Evolutionary conservation across 1,139 yeast genomes (phyloP).

Genomic region (Candida tropicalis): DNA sequence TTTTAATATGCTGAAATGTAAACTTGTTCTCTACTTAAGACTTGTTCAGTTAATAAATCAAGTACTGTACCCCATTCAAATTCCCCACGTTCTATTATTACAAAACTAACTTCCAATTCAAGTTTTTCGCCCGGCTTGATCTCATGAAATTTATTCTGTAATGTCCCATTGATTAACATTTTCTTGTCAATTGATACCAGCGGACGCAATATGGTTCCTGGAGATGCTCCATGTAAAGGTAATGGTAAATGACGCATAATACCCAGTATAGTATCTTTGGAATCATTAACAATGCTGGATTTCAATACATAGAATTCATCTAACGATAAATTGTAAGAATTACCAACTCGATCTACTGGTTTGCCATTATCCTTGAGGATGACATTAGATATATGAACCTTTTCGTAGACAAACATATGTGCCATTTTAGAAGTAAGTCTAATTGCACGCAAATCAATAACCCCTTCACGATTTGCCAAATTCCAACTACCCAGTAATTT

Average conservation of each 20-base stretch:
- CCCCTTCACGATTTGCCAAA: constrained; percentile 49
- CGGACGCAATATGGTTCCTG: constrained; percentile 17
- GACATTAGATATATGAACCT: constrained; percentile 41
- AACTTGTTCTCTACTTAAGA: constrained; percentile 37
- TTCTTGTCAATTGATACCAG: constrained; percentile 49
- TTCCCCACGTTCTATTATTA: constrained; percentile 68
- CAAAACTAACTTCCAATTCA: constrained; percentile 53
- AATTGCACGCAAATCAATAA: constrained; percentile 65
- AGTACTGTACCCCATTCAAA: constrained; percentile 79
- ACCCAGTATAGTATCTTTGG: constrained; percentile 48
- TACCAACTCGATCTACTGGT: constrained; percentile 19
- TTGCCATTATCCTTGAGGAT: constrained; percentile 21
- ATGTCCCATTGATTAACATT: constrained; percentile 62
- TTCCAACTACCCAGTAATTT: constrained; percentile 69
- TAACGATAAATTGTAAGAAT: constrained; percentile 30
- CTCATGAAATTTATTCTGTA: constrained; percentile 51
- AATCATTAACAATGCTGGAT: constrained; percentile 49
- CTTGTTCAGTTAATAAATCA: constrained; percentile 43
- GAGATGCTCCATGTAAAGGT: constrained; percentile 22
- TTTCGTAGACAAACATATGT: constrained; percentile 47
- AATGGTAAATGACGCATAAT: constrained; percentile 68
- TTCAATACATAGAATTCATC: constrained; percentile 54
- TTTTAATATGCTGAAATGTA: constrained; percentile 30
- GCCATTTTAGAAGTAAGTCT: constrained; percentile 60
- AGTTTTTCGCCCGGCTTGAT: constrained; percentile 46